Base-by-base conservation (phyloP, 2,329 filamentous ascomycete species). In the Podosphaera leucotricha region DNA sequence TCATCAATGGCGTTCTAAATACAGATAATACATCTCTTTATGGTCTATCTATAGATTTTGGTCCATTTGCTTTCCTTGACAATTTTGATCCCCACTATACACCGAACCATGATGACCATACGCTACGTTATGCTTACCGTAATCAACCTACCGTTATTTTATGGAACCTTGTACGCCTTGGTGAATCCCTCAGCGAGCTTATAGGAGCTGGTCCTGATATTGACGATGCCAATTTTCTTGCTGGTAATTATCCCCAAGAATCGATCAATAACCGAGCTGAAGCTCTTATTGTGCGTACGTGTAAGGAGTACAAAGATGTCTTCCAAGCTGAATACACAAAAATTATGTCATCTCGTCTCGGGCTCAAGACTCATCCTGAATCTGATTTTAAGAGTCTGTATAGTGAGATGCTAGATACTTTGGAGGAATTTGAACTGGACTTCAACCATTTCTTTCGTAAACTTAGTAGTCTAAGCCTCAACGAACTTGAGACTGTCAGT, bases 1-100 rank as follows among this genome's bases (percentile, higher is more conserved):
- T 98, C 64, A 95, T 92, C 70, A 98, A 98, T 55, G 90, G 90
- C 39, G 90, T 98, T 3, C 66, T 98, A 46, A 98, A 98, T 61
- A 95, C 90, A 0, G 90, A 98, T 58, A 98, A 98, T 59, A 98
- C 90, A 0, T 93, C 85, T 0, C 71, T 98, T 43, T 77, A 77
- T 45, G 90, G 90, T 0, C 64, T 98, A 0, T 87, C 80, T 5
- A 79, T 98, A 49, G 90, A 98, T 61, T 98, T 86, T 57, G 90
- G 90, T 0, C 90, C 90, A 0, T 98, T 98, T 55, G 90, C 90
- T 4, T 98, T 98, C 60, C 79, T 98, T 66, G 90, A 98, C 59
- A 85, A 86, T 56, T 98, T 95, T 55, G 87, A 98, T 55, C 87
- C 87, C 0, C 66, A 70, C 15, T 98, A 95, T 60, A 98, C 90